Evolutionary conservation across 495 filamentous ascomycete species (phyloP), one percentile per base, ranked within the genome.

Genomic region (Xanthoparmelia taractica): DNA sequence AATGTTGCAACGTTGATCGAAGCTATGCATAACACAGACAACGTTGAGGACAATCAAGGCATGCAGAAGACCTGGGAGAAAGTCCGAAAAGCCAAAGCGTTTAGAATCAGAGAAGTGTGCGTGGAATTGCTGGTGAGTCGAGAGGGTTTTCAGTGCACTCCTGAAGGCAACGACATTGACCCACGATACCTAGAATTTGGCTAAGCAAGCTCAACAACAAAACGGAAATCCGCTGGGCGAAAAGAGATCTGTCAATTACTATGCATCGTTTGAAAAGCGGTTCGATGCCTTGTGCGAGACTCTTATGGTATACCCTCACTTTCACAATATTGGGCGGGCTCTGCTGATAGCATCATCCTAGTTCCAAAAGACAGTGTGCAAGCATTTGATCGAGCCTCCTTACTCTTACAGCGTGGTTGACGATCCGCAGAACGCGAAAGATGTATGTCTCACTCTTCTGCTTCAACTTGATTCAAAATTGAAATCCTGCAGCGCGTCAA

Each of bases 361-460:
- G 60, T 60, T 52, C 10, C 73, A 73, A 48, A 77, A 78, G 61
- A 74, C 75, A 0, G 71, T 77, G 18, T 75, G 73, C 67, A 76
- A 77, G 65, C 76, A 78, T 50, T 47, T 77, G 15, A 56, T 77
- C 20, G 74, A 73, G 43, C 59, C 73, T 0, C 33, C 61, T 6
- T 77, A 73, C 54, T 55, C 72, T 29, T 41, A 70, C 41, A 23
- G 34, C 0, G 67, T 78, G 29, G 66, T 76, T n/a, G 71, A 77
- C 20, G 74, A 78, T 38, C 76, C 76, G 13, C 15, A 58, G 1
- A 45, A 52, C 31, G 69, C 69, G 17, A 55, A 57, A 31, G 40
- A 61, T n/a, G 68, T 70, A 40, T 58, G 56, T 59, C 18, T 11
- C n/a, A 27, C 3, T 34, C 25, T 33, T 55, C 8, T n/a, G 15